Conservation (phyloP, 371 early-diverging fungal genomes). For the Apophysomyces ossiformis region DNA sequence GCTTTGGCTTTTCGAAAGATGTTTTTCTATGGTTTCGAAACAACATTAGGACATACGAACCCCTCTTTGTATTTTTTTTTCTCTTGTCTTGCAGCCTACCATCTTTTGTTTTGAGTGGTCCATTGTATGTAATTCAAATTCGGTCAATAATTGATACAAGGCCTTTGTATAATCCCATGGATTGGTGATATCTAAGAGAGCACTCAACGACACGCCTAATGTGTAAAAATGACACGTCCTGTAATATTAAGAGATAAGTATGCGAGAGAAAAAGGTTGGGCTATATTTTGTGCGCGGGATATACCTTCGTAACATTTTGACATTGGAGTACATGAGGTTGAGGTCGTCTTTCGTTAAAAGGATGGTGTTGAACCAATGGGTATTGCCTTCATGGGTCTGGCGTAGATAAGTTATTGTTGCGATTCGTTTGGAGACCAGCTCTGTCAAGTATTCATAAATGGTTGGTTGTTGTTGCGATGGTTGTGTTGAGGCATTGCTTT, state of each 20-base stretch:
- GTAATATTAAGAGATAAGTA: background rate
- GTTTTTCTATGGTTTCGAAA: conserved; percentile 44
- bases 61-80: no score
- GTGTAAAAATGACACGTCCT: conserved; percentile 65
- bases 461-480: conserved; percentile 34
- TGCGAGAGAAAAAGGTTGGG: conserved; percentile 4
- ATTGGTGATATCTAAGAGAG: conserved; percentile 65
- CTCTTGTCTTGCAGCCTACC: conserved; percentile 29
- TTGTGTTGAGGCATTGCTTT: background rate
- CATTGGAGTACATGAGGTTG: conserved; percentile 37
- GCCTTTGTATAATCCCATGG: conserved; percentile 69
- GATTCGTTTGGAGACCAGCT: conserved; percentile 69
- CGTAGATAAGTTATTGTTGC: conserved; percentile 69
- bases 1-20: conserved; percentile 57
- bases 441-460: conserved; percentile 54
- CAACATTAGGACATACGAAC: no score
- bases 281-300: background rate
- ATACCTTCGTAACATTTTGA: conserved; percentile 50
- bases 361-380: conserved; percentile 67
- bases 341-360: conserved; percentile 59
- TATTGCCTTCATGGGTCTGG: conserved; percentile 58
- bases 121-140: conserved; percentile 60
- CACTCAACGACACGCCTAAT: conserved; percentile 66
- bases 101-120: conserved; percentile 59
- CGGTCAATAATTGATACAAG: conserved; percentile 58